Conservation (phyloP, 208 protist species). For the Leishmania mexicana region DNA sequence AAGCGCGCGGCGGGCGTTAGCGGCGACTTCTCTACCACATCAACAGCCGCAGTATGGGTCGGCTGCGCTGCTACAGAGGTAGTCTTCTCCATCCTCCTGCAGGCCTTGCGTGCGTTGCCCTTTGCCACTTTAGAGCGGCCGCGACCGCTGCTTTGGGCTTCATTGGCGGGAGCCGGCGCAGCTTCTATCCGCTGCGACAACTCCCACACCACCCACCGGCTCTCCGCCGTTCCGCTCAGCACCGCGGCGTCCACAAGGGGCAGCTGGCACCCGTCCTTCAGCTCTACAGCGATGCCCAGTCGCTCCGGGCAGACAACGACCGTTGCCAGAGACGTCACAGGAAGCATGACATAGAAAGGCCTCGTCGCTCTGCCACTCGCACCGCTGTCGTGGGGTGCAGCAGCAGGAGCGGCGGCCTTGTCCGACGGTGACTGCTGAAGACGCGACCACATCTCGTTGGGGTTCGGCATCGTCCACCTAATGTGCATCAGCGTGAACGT, state of each 20-base stretch:
- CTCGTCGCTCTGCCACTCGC: neutral
- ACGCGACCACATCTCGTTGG: constrained; percentile 10
- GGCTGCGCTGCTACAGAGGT: too few species aligned
- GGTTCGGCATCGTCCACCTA: constrained; percentile 67
- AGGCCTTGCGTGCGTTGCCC: neutral
- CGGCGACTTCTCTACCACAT: neutral
- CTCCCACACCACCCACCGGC: constrained; percentile 60
- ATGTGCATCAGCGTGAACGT: constrained; percentile 61
- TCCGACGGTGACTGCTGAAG: neutral
- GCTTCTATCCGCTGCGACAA: constrained; percentile 9
- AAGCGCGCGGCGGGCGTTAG: constrained; percentile 25
- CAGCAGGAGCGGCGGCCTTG: neutral
- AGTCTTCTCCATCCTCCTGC: neutral
- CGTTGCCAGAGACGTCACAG: constrained; percentile 50
- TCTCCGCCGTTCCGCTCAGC: constrained; percentile 39
- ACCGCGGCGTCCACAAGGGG: constrained; percentile 45
- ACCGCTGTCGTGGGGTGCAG: neutral
- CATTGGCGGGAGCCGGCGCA: neutral
- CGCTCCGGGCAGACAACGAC: constrained; percentile 58
- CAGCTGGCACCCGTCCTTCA: constrained; percentile 49
- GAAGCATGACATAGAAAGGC: constrained; percentile 51
- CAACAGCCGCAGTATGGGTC: neutral
- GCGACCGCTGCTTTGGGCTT: neutral
- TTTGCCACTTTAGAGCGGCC: neutral
- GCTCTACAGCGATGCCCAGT: constrained; percentile 56